Evolutionary conservation across 176 grass and related monocot genomes (phyloP).

Genomic region (Luzula sylvatica): DNA sequence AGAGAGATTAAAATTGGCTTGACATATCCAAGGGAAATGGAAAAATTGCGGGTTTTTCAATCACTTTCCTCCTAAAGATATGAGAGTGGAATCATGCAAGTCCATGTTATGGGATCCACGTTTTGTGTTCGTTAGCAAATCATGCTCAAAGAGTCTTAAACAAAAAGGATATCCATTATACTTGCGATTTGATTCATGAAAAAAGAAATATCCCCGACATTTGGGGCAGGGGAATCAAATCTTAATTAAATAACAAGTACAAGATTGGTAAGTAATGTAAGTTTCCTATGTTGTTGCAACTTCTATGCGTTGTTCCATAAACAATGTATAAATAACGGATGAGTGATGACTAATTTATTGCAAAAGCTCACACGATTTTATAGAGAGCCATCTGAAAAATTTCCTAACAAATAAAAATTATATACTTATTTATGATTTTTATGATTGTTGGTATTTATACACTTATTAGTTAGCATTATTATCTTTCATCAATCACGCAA

Average conservation of each 20-base stretch:
- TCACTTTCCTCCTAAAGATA: not conserved
- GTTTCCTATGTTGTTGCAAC: slow-evolving; percentile 14
- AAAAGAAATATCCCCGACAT: no score
- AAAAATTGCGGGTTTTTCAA: not conserved
- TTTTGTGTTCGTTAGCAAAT: slow-evolving; percentile 19
- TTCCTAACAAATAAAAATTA: no score
- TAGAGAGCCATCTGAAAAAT: no score
- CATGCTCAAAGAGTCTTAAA: slow-evolving; percentile 4
- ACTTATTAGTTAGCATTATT: no score
- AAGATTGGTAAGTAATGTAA: not conserved
- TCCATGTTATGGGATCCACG: slow-evolving; percentile 4
- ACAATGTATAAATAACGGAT: no score
- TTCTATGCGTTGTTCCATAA: not conserved
- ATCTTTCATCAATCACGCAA: no score
- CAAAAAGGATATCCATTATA: not conserved
- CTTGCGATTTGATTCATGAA: not conserved
- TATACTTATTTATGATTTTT: no score
- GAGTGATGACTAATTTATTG: no score
- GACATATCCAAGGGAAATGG: not conserved
- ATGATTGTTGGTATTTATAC: no score
- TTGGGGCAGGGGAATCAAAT: slow-evolving; percentile 7
- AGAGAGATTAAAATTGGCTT: not conserved
- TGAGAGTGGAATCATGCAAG: slow-evolving; percentile 4
- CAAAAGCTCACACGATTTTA: no score
- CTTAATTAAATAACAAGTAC: not conserved